Percentiles rank a stretch among this genome's conserved stretches.
phyloP scores from a whole-genome alignment of 495 filamentous ascomycete genomes.

The Aspergillus carlsbadensis region DNA sequence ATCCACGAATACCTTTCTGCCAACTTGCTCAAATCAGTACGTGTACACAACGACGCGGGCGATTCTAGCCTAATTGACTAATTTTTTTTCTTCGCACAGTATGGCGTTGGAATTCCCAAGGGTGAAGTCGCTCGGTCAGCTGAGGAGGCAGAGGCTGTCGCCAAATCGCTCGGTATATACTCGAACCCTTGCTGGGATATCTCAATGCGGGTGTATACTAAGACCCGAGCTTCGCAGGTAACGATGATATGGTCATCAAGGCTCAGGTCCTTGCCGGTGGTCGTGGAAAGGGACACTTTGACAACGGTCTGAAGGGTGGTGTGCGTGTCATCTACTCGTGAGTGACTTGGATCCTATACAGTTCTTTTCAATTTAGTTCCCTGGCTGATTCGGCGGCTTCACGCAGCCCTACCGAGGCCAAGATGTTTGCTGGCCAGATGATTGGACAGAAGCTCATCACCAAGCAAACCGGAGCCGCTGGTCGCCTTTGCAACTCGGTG shows the following conservation, averaged over 20 bases:
- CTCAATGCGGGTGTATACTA: slow-evolving; percentile 22
- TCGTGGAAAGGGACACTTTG: slow-evolving; percentile 93
- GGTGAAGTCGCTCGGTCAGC: slow-evolving; percentile 79
- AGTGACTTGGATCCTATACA: too few relatives aligned
- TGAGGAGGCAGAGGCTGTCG: slow-evolving; percentile 87
- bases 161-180: slow-evolving; percentile 74
- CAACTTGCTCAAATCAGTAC: slow-evolving; percentile 79
- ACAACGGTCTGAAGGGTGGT: slow-evolving; percentile 98
- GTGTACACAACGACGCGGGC: slow-evolving; percentile 20
- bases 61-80: too few relatives aligned
- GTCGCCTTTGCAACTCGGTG: slow-evolving; percentile 91
- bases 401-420: slow-evolving; percentile 76
- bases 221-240: slow-evolving; percentile 48
- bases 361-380: too few relatives aligned
- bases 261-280: slow-evolving; percentile 97
- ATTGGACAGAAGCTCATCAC: slow-evolving; percentile 99
- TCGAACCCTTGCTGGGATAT: slow-evolving; percentile 8
- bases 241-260: slow-evolving; percentile 99
- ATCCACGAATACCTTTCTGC: slow-evolving; percentile 98
- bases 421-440: slow-evolving; percentile 98
- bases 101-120: slow-evolving; percentile 89
- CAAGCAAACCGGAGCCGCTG: slow-evolving; percentile 93
- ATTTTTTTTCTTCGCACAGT: too few relatives aligned
- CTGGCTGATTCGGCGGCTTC: slow-evolving; percentile 21
- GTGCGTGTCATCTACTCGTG: slow-evolving; percentile 97